phyloP scores from a whole-genome alignment of 1,284 basidiomycete species.

The Trametes hirsuta region DNA sequence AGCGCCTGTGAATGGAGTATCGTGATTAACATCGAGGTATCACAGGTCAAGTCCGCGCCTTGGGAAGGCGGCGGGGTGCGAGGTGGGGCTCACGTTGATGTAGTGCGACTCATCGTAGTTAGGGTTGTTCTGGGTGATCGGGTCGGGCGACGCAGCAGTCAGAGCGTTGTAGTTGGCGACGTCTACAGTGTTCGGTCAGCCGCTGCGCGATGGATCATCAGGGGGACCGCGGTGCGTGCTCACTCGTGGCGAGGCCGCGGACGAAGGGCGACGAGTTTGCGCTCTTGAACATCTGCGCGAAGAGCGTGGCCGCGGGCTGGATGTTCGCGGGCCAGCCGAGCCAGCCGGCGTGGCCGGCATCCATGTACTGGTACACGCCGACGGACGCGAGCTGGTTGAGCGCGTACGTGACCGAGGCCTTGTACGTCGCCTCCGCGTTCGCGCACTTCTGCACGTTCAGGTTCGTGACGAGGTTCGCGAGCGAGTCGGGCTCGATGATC shows the following conservation, averaged over 20 bases:
- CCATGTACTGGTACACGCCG: constrained; percentile 62
- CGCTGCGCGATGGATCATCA: background rate
- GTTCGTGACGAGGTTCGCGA: constrained; percentile 67
- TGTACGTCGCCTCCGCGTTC: constrained; percentile 55
- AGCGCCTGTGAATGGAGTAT: constrained; percentile 44
- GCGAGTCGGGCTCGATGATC: constrained; percentile 66
- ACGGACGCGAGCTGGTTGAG: constrained; percentile 57
- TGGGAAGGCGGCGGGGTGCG: background rate
- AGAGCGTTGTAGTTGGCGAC: constrained; percentile 70
- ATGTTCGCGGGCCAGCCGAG: constrained; percentile 70
- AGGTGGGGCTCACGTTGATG: constrained; percentile 46
- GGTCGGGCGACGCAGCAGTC: constrained; percentile 54
- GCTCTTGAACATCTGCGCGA: constrained; percentile 49
- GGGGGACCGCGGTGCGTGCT: constrained; percentile 8
- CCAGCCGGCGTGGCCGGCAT: constrained; percentile 71
- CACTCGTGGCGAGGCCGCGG: constrained; percentile 61
- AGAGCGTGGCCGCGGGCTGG: constrained; percentile 58
- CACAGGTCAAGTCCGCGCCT: background rate
- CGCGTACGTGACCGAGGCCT: constrained; percentile 57
- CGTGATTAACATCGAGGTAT: background rate
- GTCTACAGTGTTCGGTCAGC: constrained; percentile 33
- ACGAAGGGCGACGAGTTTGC: constrained; percentile 56
- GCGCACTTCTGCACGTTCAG: constrained; percentile 59
- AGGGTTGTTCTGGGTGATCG: constrained; percentile 57
- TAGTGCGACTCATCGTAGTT: constrained; percentile 68